A percentile compares a stretch with the other conserved stretches of the same genome.
These are phyloP conservation scores for Polychaeton citri DNA, from an alignment of 2,329 filamentous ascomycete genomes.

Conservation along the genomic window DNA sequence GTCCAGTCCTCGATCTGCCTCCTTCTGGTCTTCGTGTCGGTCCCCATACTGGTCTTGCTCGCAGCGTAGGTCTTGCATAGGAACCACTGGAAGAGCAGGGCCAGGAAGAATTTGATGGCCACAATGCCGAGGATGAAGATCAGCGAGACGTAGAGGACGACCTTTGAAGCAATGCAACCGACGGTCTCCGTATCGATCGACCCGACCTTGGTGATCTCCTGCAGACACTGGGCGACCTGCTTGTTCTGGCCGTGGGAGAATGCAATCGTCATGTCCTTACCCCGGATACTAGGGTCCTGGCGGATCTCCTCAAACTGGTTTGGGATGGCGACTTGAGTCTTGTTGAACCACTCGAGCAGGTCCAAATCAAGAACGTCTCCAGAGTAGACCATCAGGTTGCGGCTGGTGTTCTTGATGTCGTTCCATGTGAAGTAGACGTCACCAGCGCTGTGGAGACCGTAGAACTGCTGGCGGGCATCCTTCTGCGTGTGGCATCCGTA, in stretches of 20 bases:
- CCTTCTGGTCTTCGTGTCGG: conserved; percentile 70
- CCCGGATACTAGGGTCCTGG: conserved; percentile 56
- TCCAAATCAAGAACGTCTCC: conserved; percentile 85
- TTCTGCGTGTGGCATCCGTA: conserved; percentile 78
- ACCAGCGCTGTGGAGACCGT: conserved; percentile 54
- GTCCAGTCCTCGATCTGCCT: conserved; percentile 96
- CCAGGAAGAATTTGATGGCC: conserved; percentile 70
- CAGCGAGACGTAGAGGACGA: conserved; percentile 88
- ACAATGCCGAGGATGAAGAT: conserved; percentile 88
- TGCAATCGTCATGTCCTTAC: conserved; percentile 77
- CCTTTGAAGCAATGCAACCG: conserved; percentile 92
- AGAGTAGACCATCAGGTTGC: conserved; percentile 89
- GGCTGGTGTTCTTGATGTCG: conserved; percentile 74
- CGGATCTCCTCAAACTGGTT: conserved; percentile 67
- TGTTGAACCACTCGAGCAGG: conserved; percentile 82
- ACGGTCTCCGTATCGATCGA: conserved; percentile 92
- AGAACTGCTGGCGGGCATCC: conserved; percentile 59
- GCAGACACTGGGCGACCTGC: conserved; percentile 70
- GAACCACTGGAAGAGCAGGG: conserved; percentile 93
- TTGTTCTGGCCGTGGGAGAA: conserved; percentile 73
- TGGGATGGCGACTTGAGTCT: conserved; percentile 62
- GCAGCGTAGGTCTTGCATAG: conserved; percentile 75
- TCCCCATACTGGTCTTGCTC: conserved; percentile 68
- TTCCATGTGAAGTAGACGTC: conserved; percentile 97
- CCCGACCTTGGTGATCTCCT: conserved; percentile 90